Evolutionary conservation across 2,329 filamentous ascomycete species (phyloP).

Genomic region (Chrysosphaeria jannelii): DNA sequence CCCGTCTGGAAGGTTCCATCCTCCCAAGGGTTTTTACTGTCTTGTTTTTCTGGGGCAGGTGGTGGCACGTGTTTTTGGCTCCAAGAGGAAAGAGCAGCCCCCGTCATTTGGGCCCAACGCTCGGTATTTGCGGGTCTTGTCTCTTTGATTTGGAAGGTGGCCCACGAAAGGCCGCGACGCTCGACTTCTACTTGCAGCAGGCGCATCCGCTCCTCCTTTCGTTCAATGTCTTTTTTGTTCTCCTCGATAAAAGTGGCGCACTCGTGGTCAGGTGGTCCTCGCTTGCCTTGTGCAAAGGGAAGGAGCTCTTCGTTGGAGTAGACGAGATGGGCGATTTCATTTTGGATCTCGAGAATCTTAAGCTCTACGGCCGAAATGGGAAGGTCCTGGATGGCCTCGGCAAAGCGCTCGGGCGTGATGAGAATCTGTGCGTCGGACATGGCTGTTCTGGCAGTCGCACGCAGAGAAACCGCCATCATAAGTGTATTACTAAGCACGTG

Average conservation of each 20-base stretch:
- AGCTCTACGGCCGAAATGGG: slow-evolving; percentile 35
- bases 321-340: slow-evolving; percentile 42
- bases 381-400: slow-evolving; percentile 34
- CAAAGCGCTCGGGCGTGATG: slow-evolving; percentile 31
- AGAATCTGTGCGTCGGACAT: slow-evolving; percentile 29
- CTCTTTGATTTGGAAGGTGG: slow-evolving; percentile 20
- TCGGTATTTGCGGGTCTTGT: no score
- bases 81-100: background rate
- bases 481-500: no score
- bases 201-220: slow-evolving; percentile 34
- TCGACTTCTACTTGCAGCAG: slow-evolving; percentile 35
- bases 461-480: background rate
- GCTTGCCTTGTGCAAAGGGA: slow-evolving; percentile 28
- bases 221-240: slow-evolving; percentile 35
- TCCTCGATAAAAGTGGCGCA: slow-evolving; percentile 46
- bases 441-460: no score
- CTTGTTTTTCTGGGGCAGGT: no score
- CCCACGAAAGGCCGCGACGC: slow-evolving; percentile 22
- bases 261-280: slow-evolving; percentile 26
- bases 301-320: slow-evolving; percentile 44
- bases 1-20: slow-evolving; percentile 35
- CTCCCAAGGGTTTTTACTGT: slow-evolving; percentile 25
- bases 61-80: no score
- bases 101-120: slow-evolving; percentile 2
- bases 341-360: slow-evolving; percentile 47